Conservation (phyloP, 768 basidiomycete genomes). For the Leucocoprinus leucothites region DNA sequence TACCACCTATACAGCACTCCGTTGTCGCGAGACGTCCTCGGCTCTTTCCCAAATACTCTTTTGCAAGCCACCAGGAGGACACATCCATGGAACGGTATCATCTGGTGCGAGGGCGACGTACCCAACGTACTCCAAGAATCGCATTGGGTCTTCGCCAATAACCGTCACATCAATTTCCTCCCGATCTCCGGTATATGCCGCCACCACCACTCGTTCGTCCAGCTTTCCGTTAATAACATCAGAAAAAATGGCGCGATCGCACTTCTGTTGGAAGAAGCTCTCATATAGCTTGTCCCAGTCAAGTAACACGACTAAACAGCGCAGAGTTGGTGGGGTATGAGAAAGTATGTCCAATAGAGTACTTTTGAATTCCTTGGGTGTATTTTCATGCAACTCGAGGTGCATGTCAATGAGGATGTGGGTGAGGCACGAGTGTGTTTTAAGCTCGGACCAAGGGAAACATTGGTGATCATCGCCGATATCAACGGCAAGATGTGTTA, state of each 20-base stretch:
- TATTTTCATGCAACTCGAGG: background rate
- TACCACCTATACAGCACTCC: background rate
- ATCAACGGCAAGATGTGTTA: constrained; percentile 3
- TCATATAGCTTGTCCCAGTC: constrained; percentile 5
- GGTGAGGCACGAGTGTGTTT: background rate
- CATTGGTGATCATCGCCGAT: background rate
- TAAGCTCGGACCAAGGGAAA: background rate
- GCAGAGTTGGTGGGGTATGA: background rate
- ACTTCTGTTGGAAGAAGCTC: constrained; percentile 5
- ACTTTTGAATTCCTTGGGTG: background rate
- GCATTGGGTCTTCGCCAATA: constrained; percentile 2
- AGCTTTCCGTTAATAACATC: constrained; percentile 2
- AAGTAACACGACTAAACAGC: constrained; percentile 1
- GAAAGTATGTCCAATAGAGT: background rate
- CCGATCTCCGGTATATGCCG: background rate
- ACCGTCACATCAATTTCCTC: constrained; percentile 6
- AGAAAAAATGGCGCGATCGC: constrained; percentile 1
- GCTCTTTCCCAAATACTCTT: constrained; percentile 4
- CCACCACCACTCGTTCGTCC: background rate
- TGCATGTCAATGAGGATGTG: constrained; percentile 6
- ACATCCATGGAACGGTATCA: constrained; percentile 8
- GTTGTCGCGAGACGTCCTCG: background rate
- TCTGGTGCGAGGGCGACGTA: background rate
- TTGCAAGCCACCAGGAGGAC: background rate
- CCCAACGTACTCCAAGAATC: constrained; percentile 4